Evolutionary conservation across 2,329 filamentous ascomycete species (phyloP), one percentile per base, ranked within the genome.

Genomic region (Fusarium tupiense): DNA sequence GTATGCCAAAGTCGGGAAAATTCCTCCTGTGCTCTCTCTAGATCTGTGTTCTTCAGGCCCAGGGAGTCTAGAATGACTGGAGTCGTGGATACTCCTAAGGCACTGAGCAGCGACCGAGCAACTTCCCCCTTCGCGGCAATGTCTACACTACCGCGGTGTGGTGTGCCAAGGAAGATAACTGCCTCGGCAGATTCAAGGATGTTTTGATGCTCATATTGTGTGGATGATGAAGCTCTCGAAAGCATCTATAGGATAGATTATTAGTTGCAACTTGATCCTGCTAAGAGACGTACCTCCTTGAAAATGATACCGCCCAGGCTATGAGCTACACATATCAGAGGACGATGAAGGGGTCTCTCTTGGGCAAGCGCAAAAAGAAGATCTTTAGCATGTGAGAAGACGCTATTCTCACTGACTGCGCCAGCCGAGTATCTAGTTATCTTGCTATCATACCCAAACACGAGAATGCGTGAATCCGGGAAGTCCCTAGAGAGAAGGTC

Each of bases 241-340:
- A 41, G 40, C 40, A n/a, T 41, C 40, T 22, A 0, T 0, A 41
- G 2, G 2, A 14, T 41, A 22, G 13, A 41, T 22, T 22, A 22
- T 0, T 41, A 6, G 20, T 3, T 41, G 20, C 3, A 3, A 22
- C 8, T 9, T 1, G 14, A 22, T 6, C 13, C 8, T 2, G 0
- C 5, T 5, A 3, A 41, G 0, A 6, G 20, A 41, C 40, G 0
- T 22, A 41, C 40, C 40, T 41, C 40, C 20, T 41, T 41, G 13
- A 41, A 22, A 41, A 41, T n/a, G 0, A 41, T 22, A 2, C 40
- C 40, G 20, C 40, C 40, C 12, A 41, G 40, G 40, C 40, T 41
- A 22, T 41, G 40, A 9, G 20, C 40, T 41, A 41, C 20, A 41
- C 40, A 41, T 41, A 41, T 41, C 20, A 41, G 40, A 41, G 40